phyloP scores from a whole-genome alignment of 129 eudicot genomes.

The Helichrysum umbraculigerum region DNA sequence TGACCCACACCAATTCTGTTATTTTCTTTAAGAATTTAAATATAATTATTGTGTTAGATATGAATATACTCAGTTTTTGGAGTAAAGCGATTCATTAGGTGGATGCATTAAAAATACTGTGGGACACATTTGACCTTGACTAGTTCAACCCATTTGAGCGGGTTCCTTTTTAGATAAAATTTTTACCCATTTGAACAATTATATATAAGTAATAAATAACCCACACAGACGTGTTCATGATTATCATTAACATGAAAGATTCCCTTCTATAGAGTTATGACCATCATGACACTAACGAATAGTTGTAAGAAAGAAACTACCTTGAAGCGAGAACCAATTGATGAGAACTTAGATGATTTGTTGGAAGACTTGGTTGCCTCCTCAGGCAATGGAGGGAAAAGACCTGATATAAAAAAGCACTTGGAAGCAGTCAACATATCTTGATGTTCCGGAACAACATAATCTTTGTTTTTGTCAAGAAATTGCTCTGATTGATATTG shows the following conservation, averaged over 20 bases:
- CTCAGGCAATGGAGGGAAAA: conserved; percentile 81
- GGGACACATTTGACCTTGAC: neutral
- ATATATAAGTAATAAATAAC: neutral
- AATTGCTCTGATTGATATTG: conserved; percentile 88
- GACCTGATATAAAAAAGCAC: conserved; percentile 80
- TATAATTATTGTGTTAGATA: neutral
- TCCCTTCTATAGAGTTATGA: neutral
- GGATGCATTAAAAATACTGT: neutral
- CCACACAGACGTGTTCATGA: neutral
- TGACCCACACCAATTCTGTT: neutral
- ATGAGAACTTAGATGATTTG: conserved; percentile 94
- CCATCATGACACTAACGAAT: neutral
- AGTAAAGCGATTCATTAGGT: neutral
- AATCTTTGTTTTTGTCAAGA: conserved; percentile 95
- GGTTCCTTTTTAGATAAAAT: neutral
- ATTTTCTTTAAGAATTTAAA: too few species aligned
- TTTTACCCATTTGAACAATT: neutral
- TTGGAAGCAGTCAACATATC: conserved; percentile 85
- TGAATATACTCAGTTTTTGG: neutral
- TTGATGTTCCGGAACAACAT: conserved; percentile 97
- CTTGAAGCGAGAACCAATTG: conserved; percentile 95
- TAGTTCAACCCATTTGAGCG: neutral
- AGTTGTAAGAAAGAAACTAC: conserved; percentile 26
- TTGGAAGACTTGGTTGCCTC: conserved; percentile 74
- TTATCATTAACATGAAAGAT: conserved; percentile 5